These are phyloP conservation scores for Echites panduratus DNA, from an alignment of 257 asterid species.

Conservation along the genomic window DNA sequence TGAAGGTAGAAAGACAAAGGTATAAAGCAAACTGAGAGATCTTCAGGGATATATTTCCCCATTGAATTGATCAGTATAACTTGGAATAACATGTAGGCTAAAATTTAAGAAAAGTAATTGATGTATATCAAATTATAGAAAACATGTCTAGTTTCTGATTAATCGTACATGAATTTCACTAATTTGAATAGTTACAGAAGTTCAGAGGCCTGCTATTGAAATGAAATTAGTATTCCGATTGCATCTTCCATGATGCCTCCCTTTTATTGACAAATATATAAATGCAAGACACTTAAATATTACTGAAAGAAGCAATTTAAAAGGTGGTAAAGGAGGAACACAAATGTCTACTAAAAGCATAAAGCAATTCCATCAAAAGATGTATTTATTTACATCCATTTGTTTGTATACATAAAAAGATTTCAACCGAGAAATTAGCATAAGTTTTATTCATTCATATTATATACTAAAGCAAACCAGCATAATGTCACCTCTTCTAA, in stretches of 20 bases:
- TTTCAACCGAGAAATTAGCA: not conserved
- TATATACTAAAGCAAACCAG: not conserved
- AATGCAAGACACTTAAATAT: not conserved
- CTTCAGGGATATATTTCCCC: not conserved
- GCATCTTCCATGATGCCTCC: not conserved
- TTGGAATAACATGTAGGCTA: not conserved
- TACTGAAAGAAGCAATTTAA: not conserved
- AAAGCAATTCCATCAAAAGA: not conserved
- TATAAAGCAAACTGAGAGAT: not conserved
- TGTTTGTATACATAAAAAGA: not conserved
- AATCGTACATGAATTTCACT: not conserved
- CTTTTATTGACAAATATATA: not conserved
- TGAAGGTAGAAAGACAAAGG: not conserved
- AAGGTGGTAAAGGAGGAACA: not conserved
- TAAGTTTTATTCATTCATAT: not conserved
- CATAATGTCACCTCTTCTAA: conserved; percentile 59
- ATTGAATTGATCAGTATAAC: not conserved
- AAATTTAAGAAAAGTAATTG: not conserved
- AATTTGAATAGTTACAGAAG: not conserved
- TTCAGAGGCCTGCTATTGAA: not conserved
- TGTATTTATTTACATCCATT: not conserved
- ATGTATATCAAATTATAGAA: not conserved
- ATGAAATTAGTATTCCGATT: not conserved
- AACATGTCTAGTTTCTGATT: not conserved
- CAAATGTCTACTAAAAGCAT: not conserved